Evolutionary conservation across 371 early-diverging fungal species (phyloP), one percentile per base, ranked within the genome.

Genomic region (Mucor saturninus): DNA sequence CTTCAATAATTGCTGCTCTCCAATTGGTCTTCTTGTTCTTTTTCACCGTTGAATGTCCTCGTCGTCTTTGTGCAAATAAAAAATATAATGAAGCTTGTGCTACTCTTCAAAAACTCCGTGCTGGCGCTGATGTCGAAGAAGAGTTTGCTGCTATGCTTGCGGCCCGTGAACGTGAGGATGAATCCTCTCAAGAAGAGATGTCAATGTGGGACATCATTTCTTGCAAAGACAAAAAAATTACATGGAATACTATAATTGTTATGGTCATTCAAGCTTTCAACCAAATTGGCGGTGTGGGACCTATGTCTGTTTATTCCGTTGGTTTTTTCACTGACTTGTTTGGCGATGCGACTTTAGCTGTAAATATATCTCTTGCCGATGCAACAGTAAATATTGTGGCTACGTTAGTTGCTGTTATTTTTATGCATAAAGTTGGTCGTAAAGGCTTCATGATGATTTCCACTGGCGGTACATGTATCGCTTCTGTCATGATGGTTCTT

Each of bases 1-100:
- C 86, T 3, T 71, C 83, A 7, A 74, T 87, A 2, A 65, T 93
- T n/a, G 81, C 89, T 0, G 54, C 83, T n/a, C 13, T 92, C 15
- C 93, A 97, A 61, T 38, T 86, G 2, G 31, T 84, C 5, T 39
- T 63, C 13, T 31, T 93, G 54, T 71, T 89, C 15, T 80, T 86
- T 6, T 83, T 88, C 59, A 87, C 87, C 28, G 61, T 61, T 3
- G 96, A 95, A 74, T 92, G 91, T 51, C 96, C 94, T 6, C 83
- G 86, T 40, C 91, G 86, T 51, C 75, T 91, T 37, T 81, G 84
- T 42, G 75, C 83, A 15, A 74, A 78, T 60, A 79, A 80, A 26
- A 54, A 79, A 49, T 67, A 73, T 32, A 82, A 87, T 37, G 83
- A 88, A 15, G 86, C 86, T 35, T 66, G 69, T 30, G 63, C 49